Conservation (phyloP, 208 protist genomes). For the Crithidia thermophila region DNA sequence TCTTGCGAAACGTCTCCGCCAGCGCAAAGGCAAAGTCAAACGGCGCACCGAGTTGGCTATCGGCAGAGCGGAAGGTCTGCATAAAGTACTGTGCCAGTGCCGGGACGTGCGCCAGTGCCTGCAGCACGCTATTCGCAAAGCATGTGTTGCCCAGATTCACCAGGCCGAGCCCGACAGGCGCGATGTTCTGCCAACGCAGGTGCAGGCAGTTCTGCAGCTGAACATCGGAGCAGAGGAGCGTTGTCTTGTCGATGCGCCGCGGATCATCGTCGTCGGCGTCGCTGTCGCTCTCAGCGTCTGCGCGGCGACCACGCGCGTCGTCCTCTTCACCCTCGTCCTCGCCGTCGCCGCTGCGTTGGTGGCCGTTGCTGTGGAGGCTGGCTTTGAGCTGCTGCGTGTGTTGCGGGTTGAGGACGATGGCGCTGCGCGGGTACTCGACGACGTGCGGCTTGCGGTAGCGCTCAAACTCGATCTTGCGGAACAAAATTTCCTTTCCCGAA, state of each 20-base stretch:
- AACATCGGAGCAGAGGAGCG: constrained; percentile 61
- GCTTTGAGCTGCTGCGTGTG: constrained; percentile 59
- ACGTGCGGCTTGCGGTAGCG: constrained; percentile 85
- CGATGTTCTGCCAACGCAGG: constrained; percentile 64
- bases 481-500: constrained; percentile 57
- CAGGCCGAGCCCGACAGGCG: constrained; percentile 67
- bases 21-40: constrained; percentile 87
- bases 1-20: constrained; percentile 73
- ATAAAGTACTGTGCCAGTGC: constrained; percentile 88
- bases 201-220: constrained; percentile 57
- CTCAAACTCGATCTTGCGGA: constrained; percentile 83
- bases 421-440: constrained; percentile 82
- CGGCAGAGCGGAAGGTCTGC: constrained; percentile 53
- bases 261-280: constrained; percentile 81
- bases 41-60: constrained; percentile 55
- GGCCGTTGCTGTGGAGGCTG: neutral
- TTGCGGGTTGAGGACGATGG: constrained; percentile 87
- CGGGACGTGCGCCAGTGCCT: constrained; percentile 84
- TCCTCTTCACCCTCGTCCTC: constrained; percentile 14
- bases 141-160: constrained; percentile 92
- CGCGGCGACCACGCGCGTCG: neutral
- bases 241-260: constrained; percentile 37
- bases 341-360: neutral
- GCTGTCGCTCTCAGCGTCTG: constrained; percentile 12
- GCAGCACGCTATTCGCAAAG: constrained; percentile 90